Conservation (phyloP, 371 early-diverging fungal species). For the Mucor racemosus region DNA sequence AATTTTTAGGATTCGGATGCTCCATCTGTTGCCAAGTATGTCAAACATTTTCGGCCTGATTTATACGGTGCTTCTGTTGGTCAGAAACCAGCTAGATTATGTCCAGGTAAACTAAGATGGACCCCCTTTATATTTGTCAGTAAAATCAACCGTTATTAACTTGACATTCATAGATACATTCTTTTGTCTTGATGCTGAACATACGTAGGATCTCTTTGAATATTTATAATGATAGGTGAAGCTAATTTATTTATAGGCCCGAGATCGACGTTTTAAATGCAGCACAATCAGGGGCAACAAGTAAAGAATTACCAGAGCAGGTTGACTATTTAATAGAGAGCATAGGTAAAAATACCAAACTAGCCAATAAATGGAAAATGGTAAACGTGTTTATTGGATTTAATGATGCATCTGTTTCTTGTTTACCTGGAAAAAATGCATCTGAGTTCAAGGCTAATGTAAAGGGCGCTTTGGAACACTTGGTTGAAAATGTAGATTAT, state of each 20-base stretch:
- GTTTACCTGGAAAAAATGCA: slow-evolving; percentile 23
- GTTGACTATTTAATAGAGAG: slow-evolving; percentile 35
- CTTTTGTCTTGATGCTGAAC: slow-evolving; percentile 31
- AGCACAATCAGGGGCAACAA: slow-evolving; percentile 45
- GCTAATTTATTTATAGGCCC: slow-evolving; percentile 15
- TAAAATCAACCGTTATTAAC: background rate
- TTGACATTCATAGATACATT: slow-evolving; percentile 26
- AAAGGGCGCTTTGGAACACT: background rate
- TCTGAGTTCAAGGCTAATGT: slow-evolving; percentile 14
- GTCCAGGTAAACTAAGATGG: slow-evolving; percentile 22
- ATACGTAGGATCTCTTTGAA: slow-evolving; percentile 18
- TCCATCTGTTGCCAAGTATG: slow-evolving; percentile 31
- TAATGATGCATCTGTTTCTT: slow-evolving; percentile 38
- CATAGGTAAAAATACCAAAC: slow-evolving; percentile 26
- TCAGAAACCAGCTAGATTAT: slow-evolving; percentile 24
- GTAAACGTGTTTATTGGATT: slow-evolving; percentile 40
- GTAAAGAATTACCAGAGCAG: slow-evolving; percentile 30
- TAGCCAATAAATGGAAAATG: slow-evolving; percentile 38
- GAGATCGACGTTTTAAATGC: slow-evolving; percentile 41
- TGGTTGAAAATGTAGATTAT: slow-evolving; percentile 15
- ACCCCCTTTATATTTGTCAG: background rate
- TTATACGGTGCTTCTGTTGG: slow-evolving; percentile 37
- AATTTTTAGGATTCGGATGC: slow-evolving; percentile 31
- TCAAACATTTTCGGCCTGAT: slow-evolving; percentile 30
- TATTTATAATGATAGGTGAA: background rate